Percentiles rank a stretch among this genome's conserved stretches.
Evolutionary conservation across 2,329 filamentous ascomycete species (phyloP).

Genomic region (Ophiostoma ulmi): DNA sequence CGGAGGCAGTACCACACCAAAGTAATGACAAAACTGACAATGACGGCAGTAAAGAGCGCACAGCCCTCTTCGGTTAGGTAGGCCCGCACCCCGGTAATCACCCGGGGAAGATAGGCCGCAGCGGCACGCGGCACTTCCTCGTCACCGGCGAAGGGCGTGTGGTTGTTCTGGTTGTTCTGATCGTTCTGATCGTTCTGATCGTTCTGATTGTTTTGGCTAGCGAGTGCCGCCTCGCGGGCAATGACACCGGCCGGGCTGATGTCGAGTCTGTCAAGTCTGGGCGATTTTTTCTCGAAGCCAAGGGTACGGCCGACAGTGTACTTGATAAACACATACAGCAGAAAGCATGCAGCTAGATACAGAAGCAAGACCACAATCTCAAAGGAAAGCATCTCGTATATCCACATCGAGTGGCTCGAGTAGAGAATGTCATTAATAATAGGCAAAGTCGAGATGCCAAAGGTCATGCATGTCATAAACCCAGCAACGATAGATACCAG

Average conservation of each 20-base stretch:
- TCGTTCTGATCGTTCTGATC: not conserved
- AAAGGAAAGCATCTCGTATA: conserved; percentile 6
- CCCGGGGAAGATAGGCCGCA: not conserved
- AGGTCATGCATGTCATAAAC: not conserved
- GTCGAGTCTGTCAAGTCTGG: not conserved
- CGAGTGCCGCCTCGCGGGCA: not conserved
- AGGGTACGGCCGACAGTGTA: not conserved
- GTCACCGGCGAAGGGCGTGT: not conserved
- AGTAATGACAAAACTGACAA: not conserved
- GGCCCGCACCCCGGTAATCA: not conserved
- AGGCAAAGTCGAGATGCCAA: not conserved
- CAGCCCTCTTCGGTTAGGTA: not conserved
- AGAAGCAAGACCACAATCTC: conserved; percentile 14
- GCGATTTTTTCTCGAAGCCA: not conserved
- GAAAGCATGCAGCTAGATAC: not conserved
- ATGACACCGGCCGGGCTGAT: not conserved
- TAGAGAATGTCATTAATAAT: not conserved
- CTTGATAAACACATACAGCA: conserved; percentile 9
- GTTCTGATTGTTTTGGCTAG: not conserved
- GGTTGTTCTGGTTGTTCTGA: not conserved
- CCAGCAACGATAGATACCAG: not conserved
- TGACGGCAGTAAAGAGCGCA: not conserved
- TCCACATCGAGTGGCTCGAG: conserved; percentile 1
- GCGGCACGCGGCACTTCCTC: not conserved
- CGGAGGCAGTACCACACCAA: conserved; percentile 19